phyloP scores from a whole-genome alignment of 2,329 filamentous ascomycete genomes.

The Xylaria sp. region DNA sequence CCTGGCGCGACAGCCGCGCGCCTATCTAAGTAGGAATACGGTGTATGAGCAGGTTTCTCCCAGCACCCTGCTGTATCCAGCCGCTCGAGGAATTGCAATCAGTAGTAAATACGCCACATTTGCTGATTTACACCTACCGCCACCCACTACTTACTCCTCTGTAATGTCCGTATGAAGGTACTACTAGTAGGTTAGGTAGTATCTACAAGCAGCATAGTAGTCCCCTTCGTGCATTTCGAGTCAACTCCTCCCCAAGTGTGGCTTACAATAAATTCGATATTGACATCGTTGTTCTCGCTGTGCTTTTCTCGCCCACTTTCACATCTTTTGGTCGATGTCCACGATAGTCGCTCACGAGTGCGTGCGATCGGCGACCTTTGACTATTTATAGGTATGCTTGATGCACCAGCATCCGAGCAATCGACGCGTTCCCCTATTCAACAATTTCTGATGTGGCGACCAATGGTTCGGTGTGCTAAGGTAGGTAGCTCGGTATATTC shows the following conservation, averaged over 20 bases:
- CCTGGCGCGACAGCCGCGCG: conserved; percentile 31
- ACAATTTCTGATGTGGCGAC: too few species aligned
- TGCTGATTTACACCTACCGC: too few species aligned
- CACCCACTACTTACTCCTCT: too few species aligned
- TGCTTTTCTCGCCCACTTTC: neutral
- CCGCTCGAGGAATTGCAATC: neutral
- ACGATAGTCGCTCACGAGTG: conserved; percentile 37
- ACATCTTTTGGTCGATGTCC: conserved; percentile 39
- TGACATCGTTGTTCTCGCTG: neutral
- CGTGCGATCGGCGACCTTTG: conserved; percentile 11
- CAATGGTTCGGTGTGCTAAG: too few species aligned
- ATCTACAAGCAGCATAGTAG: neutral
- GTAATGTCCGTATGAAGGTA: too few species aligned
- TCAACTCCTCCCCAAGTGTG: conserved; percentile 7
- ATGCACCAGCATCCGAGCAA: neutral
- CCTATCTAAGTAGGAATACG: neutral
- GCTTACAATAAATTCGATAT: neutral
- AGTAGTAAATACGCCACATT: too few species aligned
- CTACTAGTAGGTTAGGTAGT: too few species aligned
- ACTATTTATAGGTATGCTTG: neutral
- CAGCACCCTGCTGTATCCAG: neutral
- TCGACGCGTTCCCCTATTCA: neutral
- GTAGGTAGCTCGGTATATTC: too few species aligned
- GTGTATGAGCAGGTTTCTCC: neutral
- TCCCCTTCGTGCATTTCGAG: neutral